These are phyloP conservation scores for Botryotinia convoluta DNA, from an alignment of 2,329 filamentous ascomycete species.

Conservation along the genomic window DNA sequence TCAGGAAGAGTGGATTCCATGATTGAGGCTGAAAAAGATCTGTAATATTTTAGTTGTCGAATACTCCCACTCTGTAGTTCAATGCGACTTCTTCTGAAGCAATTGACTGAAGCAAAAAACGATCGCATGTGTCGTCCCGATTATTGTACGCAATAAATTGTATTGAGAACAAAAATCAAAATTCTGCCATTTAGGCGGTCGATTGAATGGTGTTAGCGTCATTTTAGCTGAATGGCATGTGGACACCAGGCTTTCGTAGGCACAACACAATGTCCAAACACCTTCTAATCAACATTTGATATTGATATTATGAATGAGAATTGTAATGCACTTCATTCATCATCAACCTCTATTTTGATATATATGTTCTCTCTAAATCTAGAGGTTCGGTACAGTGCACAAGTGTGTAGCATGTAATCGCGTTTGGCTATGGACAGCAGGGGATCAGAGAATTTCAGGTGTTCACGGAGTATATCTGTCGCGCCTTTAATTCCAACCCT, in stretches of 20 bases:
- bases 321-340: not conserved
- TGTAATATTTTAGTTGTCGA: not conserved
- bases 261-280: not conserved
- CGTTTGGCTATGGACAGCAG: not conserved
- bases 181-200: conserved; percentile 12
- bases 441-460: not conserved
- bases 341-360: not conserved
- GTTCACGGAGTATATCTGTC: not conserved
- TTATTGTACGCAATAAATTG: not conserved
- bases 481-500: not conserved
- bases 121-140: not conserved
- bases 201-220: not conserved
- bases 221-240: not conserved
- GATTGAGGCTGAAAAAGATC: not conserved
- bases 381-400: not conserved
- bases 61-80: not conserved
- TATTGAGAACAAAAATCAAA: conserved; percentile 10
- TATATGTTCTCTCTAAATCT: not conserved
- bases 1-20: conserved; percentile 24
- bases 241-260: not conserved
- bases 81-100: conserved; percentile 7
- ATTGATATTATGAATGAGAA: not conserved
- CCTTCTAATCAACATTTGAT: not conserved
- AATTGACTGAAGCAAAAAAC: conserved; percentile 2
- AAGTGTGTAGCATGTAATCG: not conserved